These are phyloP conservation scores for Uronychia setigera DNA, from an alignment of 73 alveolate species.

Conservation along the genomic window DNA sequence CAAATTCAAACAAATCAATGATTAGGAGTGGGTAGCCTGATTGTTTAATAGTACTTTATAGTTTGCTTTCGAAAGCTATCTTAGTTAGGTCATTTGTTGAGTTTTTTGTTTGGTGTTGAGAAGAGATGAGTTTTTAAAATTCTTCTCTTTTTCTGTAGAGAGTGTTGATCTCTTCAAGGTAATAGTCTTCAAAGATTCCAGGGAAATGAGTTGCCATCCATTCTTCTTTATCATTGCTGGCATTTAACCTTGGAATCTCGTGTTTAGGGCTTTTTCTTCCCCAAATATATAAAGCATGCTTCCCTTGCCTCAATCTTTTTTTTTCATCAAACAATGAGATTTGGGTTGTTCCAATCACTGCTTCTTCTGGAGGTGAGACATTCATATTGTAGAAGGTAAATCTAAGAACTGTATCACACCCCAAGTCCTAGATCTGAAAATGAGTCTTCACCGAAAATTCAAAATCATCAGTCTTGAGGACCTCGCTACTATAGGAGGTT, in stretches of 20 bases:
- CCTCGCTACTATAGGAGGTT: no score
- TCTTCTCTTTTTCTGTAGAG: neutral
- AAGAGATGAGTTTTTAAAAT: neutral
- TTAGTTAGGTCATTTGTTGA: neutral
- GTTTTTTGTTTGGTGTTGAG: no score
- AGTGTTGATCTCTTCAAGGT: neutral
- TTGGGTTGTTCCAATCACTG: slow-evolving; percentile 48
- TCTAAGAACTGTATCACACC: neutral
- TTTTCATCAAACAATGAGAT: slow-evolving; percentile 49
- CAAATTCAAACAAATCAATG: neutral
- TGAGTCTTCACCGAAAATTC: neutral
- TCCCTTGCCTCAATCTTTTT: slow-evolving; percentile 59
- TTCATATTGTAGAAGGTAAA: neutral
- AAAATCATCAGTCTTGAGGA: neutral
- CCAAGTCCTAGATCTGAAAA: neutral
- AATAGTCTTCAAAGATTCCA: neutral
- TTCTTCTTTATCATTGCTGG: neutral
- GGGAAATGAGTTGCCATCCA: neutral
- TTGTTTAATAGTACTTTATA: no score
- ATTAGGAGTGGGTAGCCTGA: neutral
- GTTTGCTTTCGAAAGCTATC: neutral
- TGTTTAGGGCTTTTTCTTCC: neutral
- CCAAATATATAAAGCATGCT: slow-evolving; percentile 30
- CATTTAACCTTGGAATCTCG: neutral
- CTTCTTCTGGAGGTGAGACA: slow-evolving; percentile 7